phyloP scores from a whole-genome alignment of 2,329 filamentous ascomycete genomes.

The Coniochaeta sp. region DNA sequence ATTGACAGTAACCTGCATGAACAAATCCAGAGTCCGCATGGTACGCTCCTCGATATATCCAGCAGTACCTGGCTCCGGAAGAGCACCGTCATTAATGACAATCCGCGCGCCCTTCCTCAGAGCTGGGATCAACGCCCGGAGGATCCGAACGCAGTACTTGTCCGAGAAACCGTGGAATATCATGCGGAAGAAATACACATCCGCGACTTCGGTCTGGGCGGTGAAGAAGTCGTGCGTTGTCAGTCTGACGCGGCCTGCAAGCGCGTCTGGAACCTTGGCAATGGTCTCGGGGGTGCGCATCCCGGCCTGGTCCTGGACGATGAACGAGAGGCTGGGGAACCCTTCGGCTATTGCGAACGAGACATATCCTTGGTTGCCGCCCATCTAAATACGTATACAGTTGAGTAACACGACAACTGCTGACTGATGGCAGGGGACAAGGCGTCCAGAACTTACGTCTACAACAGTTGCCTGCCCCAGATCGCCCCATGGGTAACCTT shows the following conservation, averaged over 20 bases:
- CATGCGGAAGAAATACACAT: slow-evolving; percentile 22
- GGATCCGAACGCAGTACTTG: slow-evolving; percentile 22
- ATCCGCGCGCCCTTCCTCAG: slow-evolving; percentile 18
- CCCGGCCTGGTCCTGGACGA: slow-evolving; percentile 16
- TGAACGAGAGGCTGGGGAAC: slow-evolving; percentile 15
- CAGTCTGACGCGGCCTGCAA: slow-evolving; percentile 13
- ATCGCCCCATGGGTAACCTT: slow-evolving; percentile 13
- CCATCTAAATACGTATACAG: slow-evolving; percentile 7
- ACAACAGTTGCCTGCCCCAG: slow-evolving; percentile 15
- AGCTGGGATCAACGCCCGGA: slow-evolving; percentile 21
- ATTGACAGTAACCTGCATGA: slow-evolving; percentile 11
- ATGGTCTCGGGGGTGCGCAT: slow-evolving; percentile 11
- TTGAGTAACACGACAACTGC: not conserved
- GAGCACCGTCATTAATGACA: slow-evolving; percentile 17
- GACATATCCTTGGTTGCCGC: slow-evolving; percentile 11
- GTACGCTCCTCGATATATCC: slow-evolving; percentile 9
- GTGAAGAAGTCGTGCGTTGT: slow-evolving; percentile 21
- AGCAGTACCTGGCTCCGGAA: slow-evolving; percentile 14
- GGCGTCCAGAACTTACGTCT: slow-evolving; percentile 14
- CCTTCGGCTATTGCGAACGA: slow-evolving; percentile 13
- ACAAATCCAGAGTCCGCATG: slow-evolving; percentile 11
- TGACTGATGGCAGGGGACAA: not conserved
- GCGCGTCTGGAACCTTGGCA: slow-evolving; percentile 10
- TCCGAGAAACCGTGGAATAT: slow-evolving; percentile 27
- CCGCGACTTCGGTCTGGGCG: slow-evolving; percentile 16